phyloP scores from a whole-genome alignment of 495 filamentous ascomycete species.

The Penicillium angulare region DNA sequence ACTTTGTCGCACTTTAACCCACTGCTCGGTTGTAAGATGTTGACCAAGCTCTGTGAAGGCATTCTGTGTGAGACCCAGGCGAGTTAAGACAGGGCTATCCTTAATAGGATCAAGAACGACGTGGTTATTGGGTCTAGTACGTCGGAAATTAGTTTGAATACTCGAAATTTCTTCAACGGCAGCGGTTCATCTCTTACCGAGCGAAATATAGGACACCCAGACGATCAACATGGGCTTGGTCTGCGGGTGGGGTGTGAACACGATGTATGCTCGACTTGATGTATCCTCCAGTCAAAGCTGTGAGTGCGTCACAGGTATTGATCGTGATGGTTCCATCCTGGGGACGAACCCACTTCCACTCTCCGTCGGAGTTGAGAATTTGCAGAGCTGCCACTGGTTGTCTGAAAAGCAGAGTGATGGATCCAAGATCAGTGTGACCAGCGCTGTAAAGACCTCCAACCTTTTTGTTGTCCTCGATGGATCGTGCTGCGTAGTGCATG shows the following conservation, averaged over 20 bases:
- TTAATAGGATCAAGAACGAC: constrained; percentile 40
- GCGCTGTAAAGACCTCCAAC: constrained; percentile 31
- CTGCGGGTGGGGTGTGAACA: constrained; percentile 47
- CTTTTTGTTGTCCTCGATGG: constrained; percentile 39
- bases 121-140: constrained; percentile 37
- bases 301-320: constrained; percentile 51
- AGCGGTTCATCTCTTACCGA: constrained; percentile 14
- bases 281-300: constrained; percentile 45
- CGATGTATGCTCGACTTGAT: constrained; percentile 54
- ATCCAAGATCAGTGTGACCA: constrained; percentile 41
- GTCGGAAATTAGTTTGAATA: background rate
- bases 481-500: constrained; percentile 51
- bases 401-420: constrained; percentile 42
- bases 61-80: constrained; percentile 37
- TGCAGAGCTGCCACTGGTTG: constrained; percentile 53
- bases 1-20: constrained; percentile 35
- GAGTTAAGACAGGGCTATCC: constrained; percentile 42
- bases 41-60: constrained; percentile 32
- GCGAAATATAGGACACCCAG: constrained; percentile 50
- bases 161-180: too few relatives aligned
- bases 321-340: constrained; percentile 52
- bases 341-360: constrained; percentile 44
- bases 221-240: constrained; percentile 52
- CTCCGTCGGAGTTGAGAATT: constrained; percentile 31
- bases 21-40: constrained; percentile 35